Conservation (phyloP, 495 filamentous ascomycete genomes). For the Aspergillus mulundensis region DNA sequence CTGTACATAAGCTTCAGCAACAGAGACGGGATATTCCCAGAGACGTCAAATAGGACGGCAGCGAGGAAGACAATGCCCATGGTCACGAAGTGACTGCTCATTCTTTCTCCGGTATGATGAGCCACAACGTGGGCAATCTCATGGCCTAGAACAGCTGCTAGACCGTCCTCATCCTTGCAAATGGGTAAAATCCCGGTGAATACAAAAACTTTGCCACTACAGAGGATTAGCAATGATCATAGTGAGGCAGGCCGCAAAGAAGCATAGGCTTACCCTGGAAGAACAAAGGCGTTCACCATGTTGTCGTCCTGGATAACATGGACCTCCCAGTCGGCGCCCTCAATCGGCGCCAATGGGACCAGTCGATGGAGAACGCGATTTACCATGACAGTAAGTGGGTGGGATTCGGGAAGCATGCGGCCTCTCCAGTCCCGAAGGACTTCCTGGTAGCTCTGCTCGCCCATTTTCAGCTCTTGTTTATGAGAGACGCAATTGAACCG, state of each 20-base stretch:
- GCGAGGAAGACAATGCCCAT: conserved; percentile 51
- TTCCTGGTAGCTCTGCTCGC: conserved; percentile 47
- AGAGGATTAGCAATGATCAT: neutral
- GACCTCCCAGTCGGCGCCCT: conserved; percentile 71
- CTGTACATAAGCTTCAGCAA: conserved; percentile 60
- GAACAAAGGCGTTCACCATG: conserved; percentile 77
- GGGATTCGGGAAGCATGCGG: conserved; percentile 47
- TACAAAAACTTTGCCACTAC: conserved; percentile 85
- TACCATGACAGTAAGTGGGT: conserved; percentile 54
- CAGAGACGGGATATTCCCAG: conserved; percentile 35
- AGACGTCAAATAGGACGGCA: conserved; percentile 48
- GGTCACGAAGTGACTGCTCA: conserved; percentile 60
- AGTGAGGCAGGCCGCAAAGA: neutral
- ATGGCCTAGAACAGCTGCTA: conserved; percentile 84
- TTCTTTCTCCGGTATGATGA: conserved; percentile 70
- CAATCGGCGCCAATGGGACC: conserved; percentile 63
- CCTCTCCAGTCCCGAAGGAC: conserved; percentile 46
- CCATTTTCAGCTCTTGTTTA: conserved; percentile 50
- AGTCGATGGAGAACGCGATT: conserved; percentile 65
- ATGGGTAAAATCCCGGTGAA: conserved; percentile 78
- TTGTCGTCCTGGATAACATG: conserved; percentile 71
- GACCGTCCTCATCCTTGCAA: conserved; percentile 64
- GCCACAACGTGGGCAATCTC: conserved; percentile 94
- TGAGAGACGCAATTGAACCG: conserved; percentile 75
- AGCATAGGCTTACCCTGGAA: conserved; percentile 57